Percentiles rank a stretch among this genome's conserved stretches.
Conservation (phyloP, 768 basidiomycete species). For the Lanmaoa rubissima region DNA sequence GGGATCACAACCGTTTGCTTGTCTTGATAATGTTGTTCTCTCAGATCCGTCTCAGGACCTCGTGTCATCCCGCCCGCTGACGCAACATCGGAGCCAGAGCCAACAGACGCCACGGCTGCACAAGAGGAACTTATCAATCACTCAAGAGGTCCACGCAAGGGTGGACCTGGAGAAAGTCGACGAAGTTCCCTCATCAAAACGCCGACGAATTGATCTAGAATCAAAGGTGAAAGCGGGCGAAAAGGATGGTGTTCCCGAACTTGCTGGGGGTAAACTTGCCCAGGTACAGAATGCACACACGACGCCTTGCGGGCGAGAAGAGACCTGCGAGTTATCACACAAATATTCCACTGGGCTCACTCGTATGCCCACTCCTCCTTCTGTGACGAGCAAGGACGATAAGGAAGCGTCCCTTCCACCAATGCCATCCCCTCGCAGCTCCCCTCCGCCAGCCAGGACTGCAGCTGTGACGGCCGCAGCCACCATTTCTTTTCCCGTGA, state of each 20-base stretch:
- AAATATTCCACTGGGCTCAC: background rate
- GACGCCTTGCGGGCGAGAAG: background rate
- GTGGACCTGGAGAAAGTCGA: constrained; percentile 3
- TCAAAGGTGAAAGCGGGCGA: background rate
- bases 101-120: background rate
- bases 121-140: background rate
- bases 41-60: background rate
- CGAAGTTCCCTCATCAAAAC: constrained; percentile 11
- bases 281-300: background rate
- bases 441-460: background rate
- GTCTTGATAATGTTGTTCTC: constrained; percentile 16
- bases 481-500: constrained; percentile 23
- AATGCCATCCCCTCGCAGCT: background rate
- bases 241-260: background rate
- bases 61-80: background rate
- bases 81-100: background rate
- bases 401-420: background rate
- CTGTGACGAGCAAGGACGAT: background rate
- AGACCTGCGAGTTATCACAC: background rate
- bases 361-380: background rate
- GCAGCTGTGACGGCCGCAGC: background rate
- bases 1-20: constrained; percentile 13
- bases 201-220: constrained; percentile 13
- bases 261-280: background rate
- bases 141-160: background rate